Percentiles rank a stretch among this genome's conserved stretches.
Evolutionary conservation across 345 rosid genomes (phyloP).

Genomic region (Hibiscus tridactylites): DNA sequence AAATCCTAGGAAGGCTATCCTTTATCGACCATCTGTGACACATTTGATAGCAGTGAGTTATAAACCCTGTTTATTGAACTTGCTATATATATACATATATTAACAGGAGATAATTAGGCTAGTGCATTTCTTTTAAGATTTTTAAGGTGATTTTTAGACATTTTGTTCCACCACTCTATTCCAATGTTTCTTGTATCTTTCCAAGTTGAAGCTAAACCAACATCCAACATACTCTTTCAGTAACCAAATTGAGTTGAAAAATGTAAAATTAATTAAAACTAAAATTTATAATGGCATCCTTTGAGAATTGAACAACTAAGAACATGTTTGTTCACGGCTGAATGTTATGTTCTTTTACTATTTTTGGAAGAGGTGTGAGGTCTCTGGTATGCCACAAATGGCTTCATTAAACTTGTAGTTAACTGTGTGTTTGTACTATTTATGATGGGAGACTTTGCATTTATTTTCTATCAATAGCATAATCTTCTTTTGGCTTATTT

Average conservation of each 20-base stretch:
- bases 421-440: not conserved
- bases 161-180: not conserved
- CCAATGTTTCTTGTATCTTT: not conserved
- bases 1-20: constrained; percentile 85
- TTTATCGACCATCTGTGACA: constrained; percentile 76
- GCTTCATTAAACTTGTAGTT: not conserved
- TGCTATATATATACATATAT: not conserved
- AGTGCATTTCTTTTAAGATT: not conserved
- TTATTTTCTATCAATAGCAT: not conserved
- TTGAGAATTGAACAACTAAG: not conserved
- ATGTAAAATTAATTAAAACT: not conserved
- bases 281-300: not conserved
- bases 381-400: not conserved
- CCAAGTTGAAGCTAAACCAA: not conserved
- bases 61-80: constrained; percentile 14
- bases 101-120: not conserved
- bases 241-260: not conserved
- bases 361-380: not conserved
- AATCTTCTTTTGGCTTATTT: not conserved
- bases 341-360: not conserved
- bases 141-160: not conserved
- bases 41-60: constrained; percentile 82
- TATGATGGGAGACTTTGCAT: not conserved
- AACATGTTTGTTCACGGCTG: not conserved
- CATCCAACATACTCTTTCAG: not conserved